These are phyloP conservation scores for Dictyostelium discoideum DNA, from an alignment of 78 protist genomes.

Conservation along the genomic window dicty_2.7 NC_007091.3:3445001-3445500, in stretches of 20 bases:
- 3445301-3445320: background rate
- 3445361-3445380: background rate
- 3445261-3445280: background rate
- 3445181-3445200: background rate
- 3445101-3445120: slow-evolving; percentile 18
- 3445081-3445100: background rate
- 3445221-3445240: background rate
- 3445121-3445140: background rate
- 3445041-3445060: background rate
- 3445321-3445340: background rate
- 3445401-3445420: background rate
- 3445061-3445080: background rate
- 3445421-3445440: background rate
- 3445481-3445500: background rate
- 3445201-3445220: too few species aligned
- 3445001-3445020: slow-evolving; percentile 45
- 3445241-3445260: background rate
- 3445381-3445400: background rate
- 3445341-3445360: background rate
- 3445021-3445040: slow-evolving; percentile 1
- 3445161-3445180: background rate
- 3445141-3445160: background rate
- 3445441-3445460: background rate
- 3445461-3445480: background rate
- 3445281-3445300: background rate